Conservation (phyloP, 768 basidiomycete species). For the Agaricus subrufescens region DNA sequence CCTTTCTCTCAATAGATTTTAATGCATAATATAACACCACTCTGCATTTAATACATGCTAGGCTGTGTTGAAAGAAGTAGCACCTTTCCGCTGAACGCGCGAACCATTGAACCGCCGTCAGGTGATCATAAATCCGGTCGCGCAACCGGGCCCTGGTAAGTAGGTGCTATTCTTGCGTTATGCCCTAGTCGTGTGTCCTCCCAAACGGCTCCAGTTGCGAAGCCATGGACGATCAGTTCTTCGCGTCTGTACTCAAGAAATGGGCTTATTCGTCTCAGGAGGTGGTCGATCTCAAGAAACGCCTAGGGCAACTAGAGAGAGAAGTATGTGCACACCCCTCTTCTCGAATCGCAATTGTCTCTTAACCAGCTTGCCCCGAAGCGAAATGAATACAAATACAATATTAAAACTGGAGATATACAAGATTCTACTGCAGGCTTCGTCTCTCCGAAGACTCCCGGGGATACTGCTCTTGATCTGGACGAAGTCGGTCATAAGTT, state of each 20-base stretch:
- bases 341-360: background rate
- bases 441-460: too few species aligned
- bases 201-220: constrained; percentile 1
- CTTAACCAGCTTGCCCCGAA: background rate
- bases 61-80: background rate
- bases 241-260: constrained; percentile 24
- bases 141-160: background rate
- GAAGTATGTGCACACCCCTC: constrained; percentile 11
- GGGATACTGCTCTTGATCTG: constrained; percentile 5
- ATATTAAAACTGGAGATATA: background rate
- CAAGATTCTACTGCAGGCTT: too few species aligned
- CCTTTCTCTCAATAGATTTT: constrained; percentile 8
- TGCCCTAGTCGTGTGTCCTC: background rate
- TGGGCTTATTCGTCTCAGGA: constrained; percentile 33
- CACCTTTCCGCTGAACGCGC: too few species aligned
- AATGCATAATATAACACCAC: constrained; percentile 13
- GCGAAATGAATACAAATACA: constrained; percentile 7
- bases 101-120: background rate
- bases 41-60: background rate
- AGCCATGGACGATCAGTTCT: constrained; percentile 31
- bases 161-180: background rate
- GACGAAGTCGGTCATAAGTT: constrained; percentile 12
- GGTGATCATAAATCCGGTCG: constrained; percentile 3
- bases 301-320: constrained; percentile 21
- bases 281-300: constrained; percentile 26